Evolutionary conservation across 768 basidiomycete species (phyloP).

Genomic region (Termitomyces sp.): DNA sequence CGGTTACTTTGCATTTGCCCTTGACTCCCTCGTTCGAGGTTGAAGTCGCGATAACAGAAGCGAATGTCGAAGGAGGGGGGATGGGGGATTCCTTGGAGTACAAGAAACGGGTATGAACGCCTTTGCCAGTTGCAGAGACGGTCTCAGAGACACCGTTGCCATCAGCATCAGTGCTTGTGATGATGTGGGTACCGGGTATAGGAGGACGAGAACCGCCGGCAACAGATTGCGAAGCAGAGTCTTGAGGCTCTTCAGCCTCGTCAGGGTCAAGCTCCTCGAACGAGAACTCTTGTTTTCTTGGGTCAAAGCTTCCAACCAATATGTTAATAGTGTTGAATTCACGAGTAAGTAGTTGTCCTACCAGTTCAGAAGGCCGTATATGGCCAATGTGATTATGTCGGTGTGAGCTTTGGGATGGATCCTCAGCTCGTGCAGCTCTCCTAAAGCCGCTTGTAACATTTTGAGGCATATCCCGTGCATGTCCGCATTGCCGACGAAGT

Average conservation of each 20-base stretch:
- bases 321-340: background rate
- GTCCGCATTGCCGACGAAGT: background rate
- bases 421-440: background rate
- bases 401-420: background rate
- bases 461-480: background rate
- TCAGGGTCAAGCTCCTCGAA: background rate
- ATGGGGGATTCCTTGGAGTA: background rate
- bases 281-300: background rate
- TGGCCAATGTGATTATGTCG: background rate
- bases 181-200: background rate
- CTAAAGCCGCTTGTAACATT: background rate
- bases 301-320: background rate
- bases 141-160: background rate
- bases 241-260: background rate
- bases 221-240: background rate
- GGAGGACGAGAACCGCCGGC: background rate
- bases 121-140: background rate
- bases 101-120: background rate
- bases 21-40: background rate
- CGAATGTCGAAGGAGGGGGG: background rate
- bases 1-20: background rate
- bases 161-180: background rate
- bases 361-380: background rate
- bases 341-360: background rate
- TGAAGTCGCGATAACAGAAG: background rate